Base-by-base conservation (phyloP, 2,329 filamentous ascomycete species). In the Alternaria longipes region DNA sequence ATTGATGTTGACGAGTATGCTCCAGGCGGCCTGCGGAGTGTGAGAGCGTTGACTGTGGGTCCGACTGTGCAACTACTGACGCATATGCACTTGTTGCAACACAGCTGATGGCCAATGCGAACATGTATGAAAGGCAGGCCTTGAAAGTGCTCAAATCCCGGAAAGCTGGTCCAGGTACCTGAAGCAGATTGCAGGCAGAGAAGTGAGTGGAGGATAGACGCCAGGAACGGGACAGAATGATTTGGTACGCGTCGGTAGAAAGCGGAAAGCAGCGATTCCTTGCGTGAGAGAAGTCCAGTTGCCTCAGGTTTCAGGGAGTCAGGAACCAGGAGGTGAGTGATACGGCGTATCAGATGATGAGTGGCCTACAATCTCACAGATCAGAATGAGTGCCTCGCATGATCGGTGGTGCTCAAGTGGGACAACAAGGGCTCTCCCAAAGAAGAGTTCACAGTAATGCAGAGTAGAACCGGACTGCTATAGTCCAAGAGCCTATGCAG, bases 341-440 rank as follows among this genome's bases (percentile, higher is more conserved):
- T 52, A 54, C 36, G 26, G 47, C 41, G 59, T 66, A 69, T 71
- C 71, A 71, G 64, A 67, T 62, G 69, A 72, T 66, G 56, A 59
- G 60, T 65, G 56, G 61, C 61, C 71, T 75, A 64, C 51, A 62
- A 56, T 64, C 55, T 62, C 70, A 47, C 62, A 56, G 54, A 66
- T 77, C 62, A 77, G 74, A 68, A 53, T 24, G 51, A 36, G 55
- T 65, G 54, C 64, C 64, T 73, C 64, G 74, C 74, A 76, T 77
- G 57, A 72, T 51, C 62, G 45, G 61, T 63, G 60, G 54, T 49
- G 67, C 68, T 57, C 62, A 66, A 66, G 55, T 36, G 55, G 62
- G 68, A 67, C 56, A 60, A 65, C 59, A 67, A 71, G 69, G 67
- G 62, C 50, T 57, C 56, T 45, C 54, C 66, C 59, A 67, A 59